phyloP scores from a whole-genome alignment of 306 rosid species.

The Prosopis cineraria region DNA sequence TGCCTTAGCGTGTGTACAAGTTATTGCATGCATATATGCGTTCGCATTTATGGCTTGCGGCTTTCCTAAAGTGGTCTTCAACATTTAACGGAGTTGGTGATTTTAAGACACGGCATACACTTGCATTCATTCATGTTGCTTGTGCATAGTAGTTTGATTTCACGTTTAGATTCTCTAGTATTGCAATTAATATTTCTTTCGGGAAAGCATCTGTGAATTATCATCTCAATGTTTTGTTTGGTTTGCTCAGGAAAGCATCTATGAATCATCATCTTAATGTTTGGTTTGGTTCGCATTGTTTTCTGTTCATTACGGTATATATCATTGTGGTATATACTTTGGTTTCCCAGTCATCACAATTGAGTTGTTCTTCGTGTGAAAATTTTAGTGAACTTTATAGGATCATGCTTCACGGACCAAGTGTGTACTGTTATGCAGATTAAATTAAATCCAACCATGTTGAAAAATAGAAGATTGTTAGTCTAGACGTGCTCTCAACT shows the following conservation, averaged over 20 bases:
- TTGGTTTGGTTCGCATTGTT: neutral
- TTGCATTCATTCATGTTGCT: neutral
- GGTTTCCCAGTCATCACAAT: neutral
- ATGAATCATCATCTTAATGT: too few species aligned
- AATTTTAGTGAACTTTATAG: neutral
- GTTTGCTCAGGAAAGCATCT: neutral
- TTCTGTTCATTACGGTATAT: neutral
- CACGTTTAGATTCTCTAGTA: neutral
- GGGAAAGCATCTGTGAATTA: neutral
- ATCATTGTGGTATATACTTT: neutral
- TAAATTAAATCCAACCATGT: neutral
- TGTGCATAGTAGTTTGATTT: neutral
- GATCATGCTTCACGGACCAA: neutral
- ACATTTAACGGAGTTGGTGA: neutral
- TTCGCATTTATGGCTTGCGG: neutral
- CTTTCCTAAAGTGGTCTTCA: neutral
- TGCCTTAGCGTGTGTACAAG: too few species aligned
- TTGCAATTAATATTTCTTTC: neutral
- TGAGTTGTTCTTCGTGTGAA: too few species aligned
- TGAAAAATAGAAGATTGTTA: neutral
- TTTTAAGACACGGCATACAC: neutral
- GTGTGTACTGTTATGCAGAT: neutral
- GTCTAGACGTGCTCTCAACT: neutral
- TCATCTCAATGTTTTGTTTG: neutral
- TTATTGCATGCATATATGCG: neutral